These are phyloP conservation scores for Pyracantha coccinea DNA, from an alignment of 331 rosid genomes.

Conservation along the genomic window DNA sequence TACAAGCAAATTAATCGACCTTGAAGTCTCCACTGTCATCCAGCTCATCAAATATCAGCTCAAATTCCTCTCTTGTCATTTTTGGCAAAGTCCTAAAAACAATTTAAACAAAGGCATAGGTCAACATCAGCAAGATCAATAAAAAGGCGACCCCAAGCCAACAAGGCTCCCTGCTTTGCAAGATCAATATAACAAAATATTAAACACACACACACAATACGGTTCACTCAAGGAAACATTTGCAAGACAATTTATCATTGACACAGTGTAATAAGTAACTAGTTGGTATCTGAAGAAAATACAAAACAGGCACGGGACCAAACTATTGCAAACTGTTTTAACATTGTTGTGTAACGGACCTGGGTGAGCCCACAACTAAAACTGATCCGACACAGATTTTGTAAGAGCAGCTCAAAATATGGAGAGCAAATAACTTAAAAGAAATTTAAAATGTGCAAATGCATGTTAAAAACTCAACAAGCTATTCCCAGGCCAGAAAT, in stretches of 20 bases:
- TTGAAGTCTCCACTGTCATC: constrained; percentile 78
- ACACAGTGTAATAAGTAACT: background rate
- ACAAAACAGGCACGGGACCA: background rate
- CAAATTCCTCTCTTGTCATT: constrained; percentile 73
- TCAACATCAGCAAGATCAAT: constrained; percentile 17
- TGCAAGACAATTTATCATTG: background rate
- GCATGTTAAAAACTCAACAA: no score
- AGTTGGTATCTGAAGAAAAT: background rate
- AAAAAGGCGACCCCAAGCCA: background rate
- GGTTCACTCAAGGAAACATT: background rate
- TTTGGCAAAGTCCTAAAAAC: constrained; percentile 71
- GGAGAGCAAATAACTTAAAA: no score
- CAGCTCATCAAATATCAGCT: constrained; percentile 81
- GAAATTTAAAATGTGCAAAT: no score
- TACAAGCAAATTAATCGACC: constrained; percentile 28
- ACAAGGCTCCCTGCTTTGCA: background rate
- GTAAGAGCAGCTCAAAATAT: no score
- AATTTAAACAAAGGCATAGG: constrained; percentile 9
- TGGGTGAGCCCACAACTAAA: no score
- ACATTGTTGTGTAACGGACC: no score
- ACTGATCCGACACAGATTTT: no score
- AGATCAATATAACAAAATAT: background rate
- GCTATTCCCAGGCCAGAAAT: no score
- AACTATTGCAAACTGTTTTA: no score
- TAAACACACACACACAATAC: background rate